A percentile compares a stretch with the other conserved stretches of the same genome.
phyloP scores from a whole-genome alignment of 768 basidiomycete species.

The Boletus patriciae region DNA sequence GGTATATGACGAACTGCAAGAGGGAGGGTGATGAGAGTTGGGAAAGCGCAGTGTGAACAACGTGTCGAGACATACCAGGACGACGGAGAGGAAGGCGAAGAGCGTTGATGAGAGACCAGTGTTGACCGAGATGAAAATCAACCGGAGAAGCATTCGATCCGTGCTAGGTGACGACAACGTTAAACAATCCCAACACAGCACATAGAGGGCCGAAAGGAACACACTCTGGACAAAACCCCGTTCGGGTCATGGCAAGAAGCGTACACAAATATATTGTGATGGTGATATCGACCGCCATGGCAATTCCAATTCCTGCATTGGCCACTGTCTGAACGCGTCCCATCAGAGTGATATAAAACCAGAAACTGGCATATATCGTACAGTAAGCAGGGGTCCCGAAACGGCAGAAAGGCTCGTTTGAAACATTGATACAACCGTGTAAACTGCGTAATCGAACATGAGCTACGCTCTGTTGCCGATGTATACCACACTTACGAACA shows the following conservation, averaged over 20 bases:
- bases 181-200: neutral
- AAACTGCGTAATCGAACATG: no score
- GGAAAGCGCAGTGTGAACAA: no score
- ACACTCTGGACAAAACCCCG: neutral
- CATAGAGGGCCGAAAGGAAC: neutral
- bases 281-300: constrained; percentile 17
- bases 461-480: no score
- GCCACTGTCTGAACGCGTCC: constrained; percentile 11
- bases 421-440: no score
- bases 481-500: no score
- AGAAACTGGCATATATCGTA: neutral
- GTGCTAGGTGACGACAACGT: constrained; percentile 16
- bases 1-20: constrained; percentile 24
- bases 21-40: neutral
- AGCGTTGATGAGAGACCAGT: no score
- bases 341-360: constrained; percentile 1
- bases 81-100: constrained; percentile 21
- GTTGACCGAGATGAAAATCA: constrained; percentile 29
- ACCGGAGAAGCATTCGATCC: constrained; percentile 23
- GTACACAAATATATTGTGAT: constrained; percentile 24
- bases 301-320: constrained; percentile 14
- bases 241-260: constrained; percentile 25
- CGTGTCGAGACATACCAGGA: neutral
- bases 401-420: no score
- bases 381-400: neutral